A percentile compares a stretch with the other conserved stretches of the same genome.
These are phyloP conservation scores for Coemansia aciculifera DNA, from an alignment of 192 early-diverging fungal species.

Conservation along the genomic window DNA sequence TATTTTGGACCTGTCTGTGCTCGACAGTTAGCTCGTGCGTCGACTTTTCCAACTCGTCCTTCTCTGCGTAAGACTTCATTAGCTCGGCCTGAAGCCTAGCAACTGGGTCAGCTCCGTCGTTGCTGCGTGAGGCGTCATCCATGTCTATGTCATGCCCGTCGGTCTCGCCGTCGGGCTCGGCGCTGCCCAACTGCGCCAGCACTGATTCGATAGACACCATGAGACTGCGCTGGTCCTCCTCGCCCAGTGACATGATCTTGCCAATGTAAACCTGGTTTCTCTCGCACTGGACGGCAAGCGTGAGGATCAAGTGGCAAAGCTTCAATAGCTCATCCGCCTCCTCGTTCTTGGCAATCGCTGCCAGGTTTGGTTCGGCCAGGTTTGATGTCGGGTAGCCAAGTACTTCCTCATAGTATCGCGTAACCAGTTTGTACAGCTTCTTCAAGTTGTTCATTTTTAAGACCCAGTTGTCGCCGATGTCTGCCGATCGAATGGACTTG, in stretches of 20 bases:
- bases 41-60: constrained; percentile 61
- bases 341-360: constrained; percentile 78
- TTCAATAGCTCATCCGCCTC: constrained; percentile 72
- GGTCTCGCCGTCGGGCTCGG: constrained; percentile 34
- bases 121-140: constrained; percentile 23
- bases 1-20: constrained; percentile 54
- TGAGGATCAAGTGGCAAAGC: constrained; percentile 80
- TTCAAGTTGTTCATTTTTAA: constrained; percentile 91
- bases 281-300: constrained; percentile 83
- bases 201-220: constrained; percentile 88
- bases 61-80: constrained; percentile 56
- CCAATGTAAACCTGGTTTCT: constrained; percentile 82
- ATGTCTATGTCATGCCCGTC: constrained; percentile 46
- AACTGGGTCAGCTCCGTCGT: constrained; percentile 44
- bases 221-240: constrained; percentile 74
- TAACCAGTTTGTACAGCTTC: constrained; percentile 82
- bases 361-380: constrained; percentile 74
- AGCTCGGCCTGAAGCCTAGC: constrained; percentile 55
- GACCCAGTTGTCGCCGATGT: constrained; percentile 93
- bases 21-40: constrained; percentile 56
- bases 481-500: constrained; percentile 68
- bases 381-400: constrained; percentile 65
- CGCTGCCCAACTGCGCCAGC: constrained; percentile 45
- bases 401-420: constrained; percentile 84
- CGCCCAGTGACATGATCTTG: constrained; percentile 75